Evolutionary conservation across 2,329 filamentous ascomycete species (phyloP).

Genomic region (Chaetomium globosum): DNA sequence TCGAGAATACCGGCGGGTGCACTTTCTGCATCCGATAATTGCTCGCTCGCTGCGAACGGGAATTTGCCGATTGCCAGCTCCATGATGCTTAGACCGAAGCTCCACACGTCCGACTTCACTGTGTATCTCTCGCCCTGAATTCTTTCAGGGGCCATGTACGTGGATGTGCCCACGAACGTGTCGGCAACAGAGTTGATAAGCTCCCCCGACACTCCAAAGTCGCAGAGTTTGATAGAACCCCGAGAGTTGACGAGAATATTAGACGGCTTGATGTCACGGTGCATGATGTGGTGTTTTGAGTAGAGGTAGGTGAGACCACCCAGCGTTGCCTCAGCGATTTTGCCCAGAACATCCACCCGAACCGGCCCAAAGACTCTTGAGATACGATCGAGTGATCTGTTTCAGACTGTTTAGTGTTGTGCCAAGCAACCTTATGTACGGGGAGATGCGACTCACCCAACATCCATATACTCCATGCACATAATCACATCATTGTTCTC

Average conservation of each 20-base stretch:
- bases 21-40: constrained; percentile 71
- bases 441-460: constrained; percentile 71
- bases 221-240: constrained; percentile 94
- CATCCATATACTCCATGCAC: constrained; percentile 99
- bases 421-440: background rate
- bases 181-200: constrained; percentile 97
- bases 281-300: constrained; percentile 95
- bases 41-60: constrained; percentile 79
- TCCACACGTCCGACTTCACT: constrained; percentile 98
- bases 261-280: constrained; percentile 97
- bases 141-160: constrained; percentile 98
- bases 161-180: constrained; percentile 97
- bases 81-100: constrained; percentile 93
- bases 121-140: constrained; percentile 97
- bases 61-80: constrained; percentile 97
- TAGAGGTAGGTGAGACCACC: constrained; percentile 95
- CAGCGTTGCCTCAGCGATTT: constrained; percentile 94
- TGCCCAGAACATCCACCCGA: constrained; percentile 92
- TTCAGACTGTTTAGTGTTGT: constrained; percentile 29
- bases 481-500: constrained; percentile 97
- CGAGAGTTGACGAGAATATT: constrained; percentile 96
- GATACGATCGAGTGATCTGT: constrained; percentile 86
- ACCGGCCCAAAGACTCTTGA: constrained; percentile 94
- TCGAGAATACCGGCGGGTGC: constrained; percentile 94
- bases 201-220: constrained; percentile 98